Percentiles rank a stretch among this genome's conserved stretches.
Evolutionary conservation across 164 flowering plant species (phyloP).

Genomic region (Dillenia suffruticosa): DNA sequence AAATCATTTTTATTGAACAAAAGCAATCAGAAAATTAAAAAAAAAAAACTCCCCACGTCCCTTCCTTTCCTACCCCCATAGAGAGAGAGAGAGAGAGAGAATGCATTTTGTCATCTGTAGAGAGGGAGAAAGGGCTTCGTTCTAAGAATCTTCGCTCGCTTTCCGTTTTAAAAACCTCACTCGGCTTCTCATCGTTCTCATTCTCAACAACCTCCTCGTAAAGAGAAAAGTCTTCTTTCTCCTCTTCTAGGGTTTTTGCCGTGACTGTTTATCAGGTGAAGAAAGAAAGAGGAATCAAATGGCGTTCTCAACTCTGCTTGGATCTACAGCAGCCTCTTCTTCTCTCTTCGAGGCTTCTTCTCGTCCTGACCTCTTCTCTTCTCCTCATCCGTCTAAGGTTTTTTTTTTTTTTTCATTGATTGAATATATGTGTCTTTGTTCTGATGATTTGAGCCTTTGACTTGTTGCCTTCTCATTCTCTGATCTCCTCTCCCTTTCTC

Average conservation of each 20-base stretch:
- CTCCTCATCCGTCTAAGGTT: constrained; percentile 22
- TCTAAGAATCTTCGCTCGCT: not conserved
- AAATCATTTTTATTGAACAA: no score
- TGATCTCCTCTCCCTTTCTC: not conserved
- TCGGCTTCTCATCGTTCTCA: not conserved
- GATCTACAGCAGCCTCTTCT: constrained; percentile 26
- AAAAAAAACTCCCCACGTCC: no score
- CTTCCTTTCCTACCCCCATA: not conserved
- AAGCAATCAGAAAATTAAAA: no score
- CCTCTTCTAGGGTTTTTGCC: constrained; percentile 9
- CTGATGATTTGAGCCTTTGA: no score
- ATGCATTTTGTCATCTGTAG: not conserved
- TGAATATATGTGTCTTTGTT: not conserved
- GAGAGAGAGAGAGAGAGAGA: not conserved
- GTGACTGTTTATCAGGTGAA: not conserved
- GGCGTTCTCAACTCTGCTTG: constrained; percentile 33
- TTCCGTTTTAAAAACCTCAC: not conserved
- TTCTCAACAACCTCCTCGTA: not conserved
- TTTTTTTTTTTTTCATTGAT: not conserved
- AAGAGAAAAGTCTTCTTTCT: not conserved
- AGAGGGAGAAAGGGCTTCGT: not conserved
- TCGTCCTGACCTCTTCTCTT: constrained; percentile 17
- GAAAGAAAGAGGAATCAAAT: constrained; percentile 7
- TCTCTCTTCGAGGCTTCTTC: constrained; percentile 17
- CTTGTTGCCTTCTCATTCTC: not conserved